phyloP scores from a whole-genome alignment of 345 rosid species.

The Anacardium occidentale region DNA sequence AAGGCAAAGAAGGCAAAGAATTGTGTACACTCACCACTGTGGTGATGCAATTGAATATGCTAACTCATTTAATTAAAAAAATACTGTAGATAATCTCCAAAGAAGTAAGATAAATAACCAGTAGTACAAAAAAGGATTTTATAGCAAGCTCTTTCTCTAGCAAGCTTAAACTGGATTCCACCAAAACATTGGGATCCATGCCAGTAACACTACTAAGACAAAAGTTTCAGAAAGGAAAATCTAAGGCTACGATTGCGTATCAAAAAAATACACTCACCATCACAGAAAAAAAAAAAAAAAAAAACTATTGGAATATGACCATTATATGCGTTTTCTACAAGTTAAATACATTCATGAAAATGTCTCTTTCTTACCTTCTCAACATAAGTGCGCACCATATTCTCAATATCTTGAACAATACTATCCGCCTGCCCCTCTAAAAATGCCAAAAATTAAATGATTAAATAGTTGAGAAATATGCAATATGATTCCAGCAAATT shows the following conservation, averaged over 20 bases:
- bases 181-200: not conserved
- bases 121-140: not conserved
- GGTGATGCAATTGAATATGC: not conserved
- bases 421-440: slow-evolving; percentile 91
- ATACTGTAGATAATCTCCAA: not conserved
- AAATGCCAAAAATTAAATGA: slow-evolving; percentile 29
- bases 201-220: not conserved
- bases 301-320: not conserved
- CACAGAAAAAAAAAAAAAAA: not conserved
- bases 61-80: not conserved
- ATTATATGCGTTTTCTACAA: not conserved
- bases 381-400: slow-evolving; percentile 98
- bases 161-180: not conserved
- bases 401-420: slow-evolving; percentile 93
- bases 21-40: not conserved
- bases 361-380: slow-evolving; percentile 66
- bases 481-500: not conserved
- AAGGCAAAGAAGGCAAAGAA: not conserved
- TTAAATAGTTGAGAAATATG: slow-evolving; percentile 8
- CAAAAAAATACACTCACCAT: not conserved
- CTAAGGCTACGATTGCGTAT: not conserved
- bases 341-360: slow-evolving; percentile 9
- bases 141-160: not conserved
- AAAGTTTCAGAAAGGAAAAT: not conserved
- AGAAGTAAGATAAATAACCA: not conserved